Evolutionary conservation across 2,329 filamentous ascomycete species (phyloP).

Genomic region (Clarireedia paspali): DNA sequence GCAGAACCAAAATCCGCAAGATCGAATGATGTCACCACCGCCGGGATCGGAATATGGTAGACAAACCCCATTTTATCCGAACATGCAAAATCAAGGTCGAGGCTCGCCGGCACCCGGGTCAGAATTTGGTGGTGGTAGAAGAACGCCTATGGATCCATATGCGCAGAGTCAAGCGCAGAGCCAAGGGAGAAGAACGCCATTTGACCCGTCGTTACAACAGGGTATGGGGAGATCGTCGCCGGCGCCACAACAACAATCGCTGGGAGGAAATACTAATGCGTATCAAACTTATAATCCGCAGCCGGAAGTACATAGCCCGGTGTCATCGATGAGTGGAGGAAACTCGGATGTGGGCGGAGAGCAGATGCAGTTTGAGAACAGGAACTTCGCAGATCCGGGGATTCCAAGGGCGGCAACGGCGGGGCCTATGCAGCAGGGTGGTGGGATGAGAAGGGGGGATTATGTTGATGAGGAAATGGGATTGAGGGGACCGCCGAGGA

Average conservation of each 20-base stretch:
- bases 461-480: constrained; percentile 1
- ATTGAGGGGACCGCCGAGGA: background rate
- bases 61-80: background rate
- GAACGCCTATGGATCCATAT: background rate
- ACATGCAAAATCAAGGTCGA: background rate
- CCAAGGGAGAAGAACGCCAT: background rate
- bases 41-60: constrained; percentile 3
- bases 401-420: background rate
- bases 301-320: background rate
- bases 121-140: background rate
- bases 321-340: background rate
- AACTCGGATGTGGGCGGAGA: background rate
- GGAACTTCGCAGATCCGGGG: background rate
- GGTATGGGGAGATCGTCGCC: background rate
- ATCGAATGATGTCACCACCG: background rate
- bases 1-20: background rate
- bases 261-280: background rate
- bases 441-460: background rate
- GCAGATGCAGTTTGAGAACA: background rate
- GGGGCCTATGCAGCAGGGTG: background rate
- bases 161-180: background rate
- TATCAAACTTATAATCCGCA: background rate
- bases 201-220: background rate
- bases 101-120: background rate
- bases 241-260: background rate